Conservation (phyloP, 1,139 yeast genomes). For the Candida freyschussii region DNA sequence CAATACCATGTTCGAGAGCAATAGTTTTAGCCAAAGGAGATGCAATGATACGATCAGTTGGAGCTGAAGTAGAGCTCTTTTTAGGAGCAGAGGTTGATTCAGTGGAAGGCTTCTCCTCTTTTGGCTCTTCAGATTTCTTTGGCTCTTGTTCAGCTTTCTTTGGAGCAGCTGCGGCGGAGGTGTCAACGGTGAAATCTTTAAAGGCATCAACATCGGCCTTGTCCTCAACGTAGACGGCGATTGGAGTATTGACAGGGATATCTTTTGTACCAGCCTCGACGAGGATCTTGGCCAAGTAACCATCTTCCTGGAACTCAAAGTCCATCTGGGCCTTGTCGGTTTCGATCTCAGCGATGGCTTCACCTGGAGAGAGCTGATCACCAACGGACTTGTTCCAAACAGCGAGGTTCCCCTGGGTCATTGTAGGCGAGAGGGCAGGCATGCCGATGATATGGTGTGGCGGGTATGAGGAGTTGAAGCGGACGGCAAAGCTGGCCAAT, state of each 20-base stretch:
- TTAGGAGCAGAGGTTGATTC: conserved; percentile 25
- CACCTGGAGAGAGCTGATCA: conserved; percentile 84
- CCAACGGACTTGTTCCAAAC: conserved; percentile 88
- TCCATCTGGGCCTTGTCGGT: conserved; percentile 99
- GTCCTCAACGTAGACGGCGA: conserved; percentile 94
- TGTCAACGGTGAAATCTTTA: conserved; percentile 76
- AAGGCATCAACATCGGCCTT: conserved; percentile 82
- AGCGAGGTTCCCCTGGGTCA: conserved; percentile 92
- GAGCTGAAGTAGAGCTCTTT: conserved; percentile 23
- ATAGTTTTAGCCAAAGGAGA: conserved; percentile 93
- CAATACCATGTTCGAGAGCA: conserved; percentile 89
- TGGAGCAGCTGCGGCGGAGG: conserved; percentile 39
- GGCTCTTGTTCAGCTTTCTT: conserved; percentile 31
- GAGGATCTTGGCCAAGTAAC: conserved; percentile 85
- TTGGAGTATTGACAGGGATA: conserved; percentile 89
- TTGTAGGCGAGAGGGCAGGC: conserved; percentile 94
- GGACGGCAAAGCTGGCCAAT: conserved; percentile 18
- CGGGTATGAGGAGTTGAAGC: conserved; percentile 44
- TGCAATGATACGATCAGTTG: conserved; percentile 75
- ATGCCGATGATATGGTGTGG: conserved; percentile 59
- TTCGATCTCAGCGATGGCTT: conserved; percentile 92
- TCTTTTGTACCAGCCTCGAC: conserved; percentile 86
- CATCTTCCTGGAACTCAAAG: conserved; percentile 98
- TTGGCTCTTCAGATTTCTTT: conserved; percentile 35
- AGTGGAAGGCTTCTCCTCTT: conserved; percentile 34